Conservation (phyloP, 345 rosid species). For the Lepidium didymum region DNA sequence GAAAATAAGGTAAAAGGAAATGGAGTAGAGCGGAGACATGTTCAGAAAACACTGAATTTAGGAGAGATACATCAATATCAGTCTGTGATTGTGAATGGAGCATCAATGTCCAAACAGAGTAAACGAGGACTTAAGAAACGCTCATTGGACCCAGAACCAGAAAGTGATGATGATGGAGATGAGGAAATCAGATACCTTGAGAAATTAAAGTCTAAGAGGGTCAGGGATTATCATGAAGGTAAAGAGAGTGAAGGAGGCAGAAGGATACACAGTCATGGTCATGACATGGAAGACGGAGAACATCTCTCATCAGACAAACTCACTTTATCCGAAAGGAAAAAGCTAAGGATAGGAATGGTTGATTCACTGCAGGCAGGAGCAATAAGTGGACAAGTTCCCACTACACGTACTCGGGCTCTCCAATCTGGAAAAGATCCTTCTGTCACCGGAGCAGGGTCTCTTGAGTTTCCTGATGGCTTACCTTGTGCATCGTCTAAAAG, state of each 20-base stretch:
- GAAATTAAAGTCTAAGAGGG: slow-evolving; percentile 45
- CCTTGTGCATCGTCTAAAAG: slow-evolving; percentile 58
- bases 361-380: slow-evolving; percentile 31
- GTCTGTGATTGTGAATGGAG: slow-evolving; percentile 30
- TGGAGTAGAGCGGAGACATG: slow-evolving; percentile 38
- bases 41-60: slow-evolving; percentile 26
- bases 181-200: slow-evolving; percentile 57
- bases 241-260: slow-evolving; percentile 23
- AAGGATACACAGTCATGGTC: slow-evolving; percentile 24
- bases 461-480: slow-evolving; percentile 70
- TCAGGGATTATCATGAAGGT: slow-evolving; percentile 21
- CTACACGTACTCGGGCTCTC: slow-evolving; percentile 52
- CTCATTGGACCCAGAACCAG: slow-evolving; percentile 35
- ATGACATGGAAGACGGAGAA: slow-evolving; percentile 35
- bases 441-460: slow-evolving; percentile 27
- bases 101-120: slow-evolving; percentile 36
- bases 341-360: slow-evolving; percentile 32
- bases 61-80: slow-evolving; percentile 34
- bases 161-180: slow-evolving; percentile 44
- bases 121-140: slow-evolving; percentile 54
- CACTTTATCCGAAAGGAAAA: slow-evolving; percentile 32
- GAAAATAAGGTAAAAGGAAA: slow-evolving; percentile 31
- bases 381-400: slow-evolving; percentile 36
- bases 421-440: slow-evolving; percentile 49
- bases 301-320: slow-evolving; percentile 31